phyloP scores from a whole-genome alignment of 1,284 basidiomycete genomes.

The Apiotrichum montevideense region DNA sequence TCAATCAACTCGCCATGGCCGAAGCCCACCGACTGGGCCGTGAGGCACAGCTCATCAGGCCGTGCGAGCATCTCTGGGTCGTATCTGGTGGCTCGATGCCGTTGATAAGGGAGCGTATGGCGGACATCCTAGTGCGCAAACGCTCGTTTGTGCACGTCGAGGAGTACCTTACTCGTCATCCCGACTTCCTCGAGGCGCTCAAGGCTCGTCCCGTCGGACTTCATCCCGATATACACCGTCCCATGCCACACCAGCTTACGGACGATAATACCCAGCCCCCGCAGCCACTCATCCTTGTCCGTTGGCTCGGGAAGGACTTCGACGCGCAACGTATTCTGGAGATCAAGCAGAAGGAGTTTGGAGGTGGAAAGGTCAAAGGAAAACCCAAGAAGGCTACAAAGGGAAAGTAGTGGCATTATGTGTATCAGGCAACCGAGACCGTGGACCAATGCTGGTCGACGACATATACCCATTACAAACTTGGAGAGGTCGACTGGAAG shows the following conservation, averaged over 20 bases:
- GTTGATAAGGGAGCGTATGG: constrained; percentile 41
- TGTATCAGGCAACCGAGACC: no score
- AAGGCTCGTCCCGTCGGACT: constrained; percentile 41
- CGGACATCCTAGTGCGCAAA: constrained; percentile 42
- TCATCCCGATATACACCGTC: constrained; percentile 38
- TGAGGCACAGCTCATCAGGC: constrained; percentile 28
- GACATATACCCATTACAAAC: no score
- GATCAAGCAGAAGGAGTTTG: constrained; percentile 47
- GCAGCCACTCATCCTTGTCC: constrained; percentile 38
- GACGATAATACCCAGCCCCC: constrained; percentile 18
- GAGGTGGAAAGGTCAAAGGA: constrained; percentile 35
- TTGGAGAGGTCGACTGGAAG: no score
- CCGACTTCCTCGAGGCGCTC: constrained; percentile 37
- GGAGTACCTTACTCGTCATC: constrained; percentile 46
- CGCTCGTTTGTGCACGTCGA: constrained; percentile 45
- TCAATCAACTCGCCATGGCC: constrained; percentile 29
- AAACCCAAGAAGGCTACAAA: constrained; percentile 30
- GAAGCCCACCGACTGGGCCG: constrained; percentile 15
- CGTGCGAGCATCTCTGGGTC: constrained; percentile 46
- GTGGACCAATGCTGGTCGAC: no score
- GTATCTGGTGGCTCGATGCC: constrained; percentile 42
- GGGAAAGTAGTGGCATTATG: neutral
- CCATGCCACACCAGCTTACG: constrained; percentile 11
- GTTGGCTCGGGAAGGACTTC: constrained; percentile 45
- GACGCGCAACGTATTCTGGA: constrained; percentile 39